Base-by-base conservation (phyloP, 2,329 filamentous ascomycete genomes). In the Aspergillus bombycis region DNA sequence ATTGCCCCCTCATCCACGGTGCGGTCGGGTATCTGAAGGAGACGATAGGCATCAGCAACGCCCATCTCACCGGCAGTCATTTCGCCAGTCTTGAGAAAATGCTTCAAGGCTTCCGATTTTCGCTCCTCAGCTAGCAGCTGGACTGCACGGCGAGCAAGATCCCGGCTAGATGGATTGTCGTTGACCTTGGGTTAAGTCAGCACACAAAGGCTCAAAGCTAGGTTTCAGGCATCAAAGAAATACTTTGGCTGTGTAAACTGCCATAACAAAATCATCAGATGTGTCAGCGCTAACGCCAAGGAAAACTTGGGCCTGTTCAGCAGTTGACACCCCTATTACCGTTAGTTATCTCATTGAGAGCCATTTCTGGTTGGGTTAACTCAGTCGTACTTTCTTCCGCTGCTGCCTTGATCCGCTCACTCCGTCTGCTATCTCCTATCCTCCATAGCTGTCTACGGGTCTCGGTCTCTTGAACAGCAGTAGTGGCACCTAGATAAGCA, bases 221-320 rank as follows among this genome's bases (percentile, higher is more conserved):
- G 57, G 4, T 21, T 2, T 23, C 5, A 32, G 23, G 16, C 11
- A 34, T 32, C 16, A 46, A 54, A 41, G 59, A 16, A 11, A 64
- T 76, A 88, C 84, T 78, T 88, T 88, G 43, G 85, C 74, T 34
- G 82, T 80, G 67, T 81, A 87, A 77, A 88, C 81, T 3, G 87
- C 82, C 56, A 83, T 77, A 43, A 90, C 79, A 65, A 85, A 86
- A 55, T 88, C 85, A 70, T 89, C 87, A 2, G 81, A 70, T 11
- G 81, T 84, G 12, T 77, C 75, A 32, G 76, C 74, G 58, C 81
- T 78, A 12, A 86, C 83, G 9, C 83, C 85, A 14, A 91, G 80
- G 78, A 85, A 91, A 14, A 84, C 78, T 36, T 90, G 79, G 1
- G 89, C 89, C 71, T 91, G 86, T 53, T 87, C 83, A 61, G 86